These are phyloP conservation scores for Globisporangium parvum DNA, from an alignment of 352 stramenopile species.

Conservation along the genomic window DNA sequence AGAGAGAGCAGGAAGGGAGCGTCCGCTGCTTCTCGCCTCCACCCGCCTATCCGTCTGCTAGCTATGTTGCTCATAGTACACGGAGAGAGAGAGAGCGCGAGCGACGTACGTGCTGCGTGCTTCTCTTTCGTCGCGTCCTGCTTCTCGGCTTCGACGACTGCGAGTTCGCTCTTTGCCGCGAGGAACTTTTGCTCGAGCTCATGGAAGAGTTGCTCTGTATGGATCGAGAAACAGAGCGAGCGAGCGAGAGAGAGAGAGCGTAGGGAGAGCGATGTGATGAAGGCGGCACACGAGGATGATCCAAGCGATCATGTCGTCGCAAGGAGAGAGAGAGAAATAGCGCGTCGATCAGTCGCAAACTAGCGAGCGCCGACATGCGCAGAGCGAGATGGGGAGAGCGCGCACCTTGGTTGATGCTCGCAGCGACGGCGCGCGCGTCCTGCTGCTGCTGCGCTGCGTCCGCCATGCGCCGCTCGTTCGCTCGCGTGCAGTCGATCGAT, in stretches of 20 bases:
- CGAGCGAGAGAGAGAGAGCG: too few relatives aligned
- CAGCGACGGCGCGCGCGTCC: background rate
- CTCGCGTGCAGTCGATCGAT: constrained; percentile 1
- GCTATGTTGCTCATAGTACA: background rate
- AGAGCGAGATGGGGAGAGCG: too few relatives aligned
- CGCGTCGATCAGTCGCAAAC: too few relatives aligned
- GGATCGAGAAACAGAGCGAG: too few relatives aligned
- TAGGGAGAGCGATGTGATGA: too few relatives aligned
- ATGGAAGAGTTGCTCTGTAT: constrained; percentile 74
- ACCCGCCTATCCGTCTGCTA: too few relatives aligned
- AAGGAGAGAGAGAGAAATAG: too few relatives aligned
- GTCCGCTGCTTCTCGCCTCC: background rate
- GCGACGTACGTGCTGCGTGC: constrained; percentile 33
- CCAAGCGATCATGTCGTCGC: too few relatives aligned
- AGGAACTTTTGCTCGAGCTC: constrained; percentile 75
- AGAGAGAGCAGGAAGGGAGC: background rate
- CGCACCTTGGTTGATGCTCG: constrained; percentile 1
- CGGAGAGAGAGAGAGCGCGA: background rate
- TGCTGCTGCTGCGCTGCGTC: background rate
- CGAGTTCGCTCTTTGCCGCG: constrained; percentile 51
- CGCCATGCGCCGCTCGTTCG: background rate
- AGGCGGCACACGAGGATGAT: too few relatives aligned
- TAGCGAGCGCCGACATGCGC: too few relatives aligned
- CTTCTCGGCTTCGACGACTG: constrained; percentile 45
- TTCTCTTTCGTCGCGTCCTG: constrained; percentile 41